phyloP scores from a whole-genome alignment of 768 basidiomycete genomes.

The Udeniomyces megalosporus region DNA sequence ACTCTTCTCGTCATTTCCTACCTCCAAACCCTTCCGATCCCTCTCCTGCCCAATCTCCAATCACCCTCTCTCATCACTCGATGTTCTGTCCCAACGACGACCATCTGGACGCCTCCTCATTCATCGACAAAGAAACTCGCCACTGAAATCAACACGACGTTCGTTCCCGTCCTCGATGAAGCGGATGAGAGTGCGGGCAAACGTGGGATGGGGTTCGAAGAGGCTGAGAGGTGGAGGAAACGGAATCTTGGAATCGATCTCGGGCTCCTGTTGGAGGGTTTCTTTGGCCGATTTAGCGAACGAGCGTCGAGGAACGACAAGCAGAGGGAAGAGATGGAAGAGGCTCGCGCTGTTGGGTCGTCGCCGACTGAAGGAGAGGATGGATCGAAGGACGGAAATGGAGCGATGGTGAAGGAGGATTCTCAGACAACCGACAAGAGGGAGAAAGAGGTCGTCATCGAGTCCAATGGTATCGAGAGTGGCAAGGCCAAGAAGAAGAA shows the following conservation, averaged over 20 bases:
- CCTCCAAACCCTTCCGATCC: neutral
- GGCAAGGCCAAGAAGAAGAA: no score
- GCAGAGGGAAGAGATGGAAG: no score
- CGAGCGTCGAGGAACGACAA: neutral
- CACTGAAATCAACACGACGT: conserved; percentile 3
- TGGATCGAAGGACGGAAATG: neutral
- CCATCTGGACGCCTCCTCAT: neutral
- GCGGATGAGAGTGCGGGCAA: neutral
- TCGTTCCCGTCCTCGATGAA: conserved; percentile 5
- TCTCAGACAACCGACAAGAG: no score
- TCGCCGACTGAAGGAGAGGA: neutral
- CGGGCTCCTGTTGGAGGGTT: neutral
- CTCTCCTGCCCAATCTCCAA: neutral
- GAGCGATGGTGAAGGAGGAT: no score
- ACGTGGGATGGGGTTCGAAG: neutral
- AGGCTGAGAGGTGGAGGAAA: neutral
- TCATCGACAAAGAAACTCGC: neutral
- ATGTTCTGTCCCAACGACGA: neutral
- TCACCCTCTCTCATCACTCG: neutral
- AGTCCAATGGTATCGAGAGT: no score
- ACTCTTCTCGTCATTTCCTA: conserved; percentile 13
- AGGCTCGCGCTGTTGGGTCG: neutral
- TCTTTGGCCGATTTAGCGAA: conserved; percentile 2
- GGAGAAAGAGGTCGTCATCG: no score
- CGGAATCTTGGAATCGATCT: neutral